Evolutionary conservation across 169 alveolate genomes (phyloP), one percentile per base, ranked within the genome.

Genomic region (Eimeria sp.): DNA sequence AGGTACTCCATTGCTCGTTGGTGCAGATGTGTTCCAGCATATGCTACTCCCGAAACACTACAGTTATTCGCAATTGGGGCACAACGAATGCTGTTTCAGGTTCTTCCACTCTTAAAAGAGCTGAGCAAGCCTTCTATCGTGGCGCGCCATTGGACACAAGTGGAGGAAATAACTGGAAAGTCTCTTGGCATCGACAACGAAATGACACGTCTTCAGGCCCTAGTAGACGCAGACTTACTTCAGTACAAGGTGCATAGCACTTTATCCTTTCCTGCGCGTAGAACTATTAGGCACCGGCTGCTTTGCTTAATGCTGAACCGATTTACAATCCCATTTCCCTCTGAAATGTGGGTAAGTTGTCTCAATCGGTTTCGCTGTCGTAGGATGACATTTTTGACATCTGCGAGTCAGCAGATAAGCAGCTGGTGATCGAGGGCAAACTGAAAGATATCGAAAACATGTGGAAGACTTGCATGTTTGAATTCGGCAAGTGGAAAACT

Each of bases 351-450:
- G 10, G 10, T 5, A 13, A 30, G 30, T 40, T n/a, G 54, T 34
- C 1, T 4, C n/a, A 13, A 30, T 72, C 18, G 51, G 54, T 34
- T 14, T 4, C 40, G 65, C 34, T 92, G 86, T 93, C 94, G 90
- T 93, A 98, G 97, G 99, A 99, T 96, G 99, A 99, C 92, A 98
- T 99, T 70, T 98, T 98, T 84, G 99, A 99, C 98, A 99, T 99
- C 86, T 98, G 99, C 90, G 99, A 99, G 87, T 98, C 99, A 47
- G 99, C 99, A 70, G 99, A 99, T 96, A 99, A 99, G 96, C 99
- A 99, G 97, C 98, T 98, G 76, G 98, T 98, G 95, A 98, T 99
- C 75, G 99, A 98, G 96, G 98, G 97, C 89, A 97, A 98, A 83
- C 98, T 99, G 89, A 98, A 97, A 86, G 99, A 99, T 80, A 99